Percentiles rank a stretch among this genome's conserved stretches.
Conservation (phyloP, 1,284 basidiomycete genomes). For the Rhodotorula sp. region DNA sequence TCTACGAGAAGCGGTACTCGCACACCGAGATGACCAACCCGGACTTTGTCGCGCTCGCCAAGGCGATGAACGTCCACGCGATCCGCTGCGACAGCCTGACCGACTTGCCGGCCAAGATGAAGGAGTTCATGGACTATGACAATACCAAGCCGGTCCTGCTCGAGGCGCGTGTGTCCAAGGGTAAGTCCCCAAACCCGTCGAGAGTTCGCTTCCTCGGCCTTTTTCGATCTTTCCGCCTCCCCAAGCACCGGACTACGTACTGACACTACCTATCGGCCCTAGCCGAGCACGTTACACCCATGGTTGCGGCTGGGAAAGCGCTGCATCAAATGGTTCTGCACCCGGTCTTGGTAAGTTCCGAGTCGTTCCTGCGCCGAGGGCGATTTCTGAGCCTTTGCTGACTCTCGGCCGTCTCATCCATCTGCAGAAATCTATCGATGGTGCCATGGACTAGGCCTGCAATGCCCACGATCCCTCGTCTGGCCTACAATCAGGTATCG, state of each 20-base stretch:
- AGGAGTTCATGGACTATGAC: slow-evolving; percentile 96
- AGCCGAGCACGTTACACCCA: too few relatives aligned
- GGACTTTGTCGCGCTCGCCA: slow-evolving; percentile 82
- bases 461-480: too few relatives aligned
- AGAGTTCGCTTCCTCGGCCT: background rate
- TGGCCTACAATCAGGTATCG: too few relatives aligned
- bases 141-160: slow-evolving; percentile 79
- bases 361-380: too few relatives aligned
- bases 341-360: slow-evolving; percentile 13
- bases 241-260: background rate
- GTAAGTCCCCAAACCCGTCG: slow-evolving; percentile 6
- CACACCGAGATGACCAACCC: slow-evolving; percentile 94
- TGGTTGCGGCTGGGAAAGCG: slow-evolving; percentile 54
- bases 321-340: slow-evolving; percentile 73
- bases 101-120: slow-evolving; percentile 91
- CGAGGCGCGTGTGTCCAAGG: slow-evolving; percentile 79
- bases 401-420: too few relatives aligned
- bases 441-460: too few relatives aligned
- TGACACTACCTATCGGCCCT: too few relatives aligned
- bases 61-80: slow-evolving; percentile 87
- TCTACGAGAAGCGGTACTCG: slow-evolving; percentile 91
- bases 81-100: slow-evolving; percentile 68
- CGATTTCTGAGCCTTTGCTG: too few relatives aligned
- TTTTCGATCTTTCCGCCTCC: background rate
- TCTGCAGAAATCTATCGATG: too few relatives aligned